Conservation (phyloP, 148 eudicot species). For the Fagopyrum tataricum region DNA sequence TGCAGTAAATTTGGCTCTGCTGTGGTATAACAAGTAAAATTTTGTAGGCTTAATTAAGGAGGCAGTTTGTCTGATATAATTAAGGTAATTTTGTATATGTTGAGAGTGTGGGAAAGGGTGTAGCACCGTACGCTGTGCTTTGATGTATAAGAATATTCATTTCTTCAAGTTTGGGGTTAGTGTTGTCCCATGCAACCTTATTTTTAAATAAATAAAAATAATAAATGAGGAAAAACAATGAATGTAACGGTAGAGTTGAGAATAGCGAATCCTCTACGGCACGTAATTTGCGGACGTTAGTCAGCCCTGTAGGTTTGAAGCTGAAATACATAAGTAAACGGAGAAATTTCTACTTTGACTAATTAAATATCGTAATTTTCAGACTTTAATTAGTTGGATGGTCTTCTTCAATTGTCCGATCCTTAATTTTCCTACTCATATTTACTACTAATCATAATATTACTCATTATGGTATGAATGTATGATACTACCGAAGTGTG, state of each 20-base stretch:
- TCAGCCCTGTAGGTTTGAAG: not conserved
- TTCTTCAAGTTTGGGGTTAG: slow-evolving; percentile 8
- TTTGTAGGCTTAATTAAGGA: not conserved
- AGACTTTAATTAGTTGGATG: not conserved
- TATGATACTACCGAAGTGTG: not conserved
- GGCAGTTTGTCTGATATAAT: not conserved
- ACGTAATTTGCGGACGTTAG: slow-evolving; percentile 25
- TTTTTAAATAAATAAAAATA: not conserved
- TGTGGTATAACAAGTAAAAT: not conserved
- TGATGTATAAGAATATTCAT: slow-evolving; percentile 7
- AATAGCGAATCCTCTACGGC: slow-evolving; percentile 41
- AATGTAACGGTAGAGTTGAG: slow-evolving; percentile 11
- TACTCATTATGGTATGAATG: not conserved
- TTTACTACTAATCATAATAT: not conserved
- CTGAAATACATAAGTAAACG: not conserved
- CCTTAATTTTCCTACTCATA: not conserved
- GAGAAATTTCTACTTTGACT: not conserved
- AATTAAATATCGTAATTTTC: not conserved
- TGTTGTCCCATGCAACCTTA: not conserved
- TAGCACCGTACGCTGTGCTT: slow-evolving; percentile 11
- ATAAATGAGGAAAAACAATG: not conserved
- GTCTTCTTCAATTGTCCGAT: not conserved
- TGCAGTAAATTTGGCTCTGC: not conserved
- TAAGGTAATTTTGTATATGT: not conserved
- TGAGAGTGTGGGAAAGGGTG: slow-evolving; percentile 6